Conservation (phyloP, 495 filamentous ascomycete genomes). For the Penicillium turbatum region DNA sequence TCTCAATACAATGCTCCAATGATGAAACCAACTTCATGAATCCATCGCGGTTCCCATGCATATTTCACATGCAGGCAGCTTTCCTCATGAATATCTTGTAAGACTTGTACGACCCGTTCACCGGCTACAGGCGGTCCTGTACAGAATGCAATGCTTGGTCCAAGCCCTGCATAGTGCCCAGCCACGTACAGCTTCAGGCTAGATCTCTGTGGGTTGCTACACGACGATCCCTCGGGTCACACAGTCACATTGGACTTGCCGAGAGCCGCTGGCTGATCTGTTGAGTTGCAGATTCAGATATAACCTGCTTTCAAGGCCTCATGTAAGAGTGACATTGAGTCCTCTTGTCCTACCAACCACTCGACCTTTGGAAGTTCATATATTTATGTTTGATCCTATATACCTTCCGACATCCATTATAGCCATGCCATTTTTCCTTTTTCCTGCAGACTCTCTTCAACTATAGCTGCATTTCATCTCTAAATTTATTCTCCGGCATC, state of each 20-base stretch:
- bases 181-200: not conserved
- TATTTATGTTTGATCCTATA: not conserved
- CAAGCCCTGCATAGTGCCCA: not conserved
- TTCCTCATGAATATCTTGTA: not conserved
- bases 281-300: not conserved
- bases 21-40: not conserved
- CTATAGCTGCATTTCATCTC: not conserved
- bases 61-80: slow-evolving; percentile 4
- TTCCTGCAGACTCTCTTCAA: not conserved
- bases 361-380: too few relatives aligned
- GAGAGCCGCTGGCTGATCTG: not conserved
- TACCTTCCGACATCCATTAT: slow-evolving; percentile 2
- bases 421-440: not conserved
- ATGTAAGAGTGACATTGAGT: slow-evolving; percentile 3
- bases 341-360: slow-evolving; percentile 2
- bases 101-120: not conserved
- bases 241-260: slow-evolving; percentile 1
- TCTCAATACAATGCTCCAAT: not conserved
- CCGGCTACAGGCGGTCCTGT: not conserved
- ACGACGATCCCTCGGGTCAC: not conserved
- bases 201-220: not conserved
- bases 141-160: not conserved
- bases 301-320: not conserved
- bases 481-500: not conserved
- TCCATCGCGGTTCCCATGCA: not conserved